phyloP scores from a whole-genome alignment of 768 basidiomycete species.

The Kwoniella europaea region DNA sequence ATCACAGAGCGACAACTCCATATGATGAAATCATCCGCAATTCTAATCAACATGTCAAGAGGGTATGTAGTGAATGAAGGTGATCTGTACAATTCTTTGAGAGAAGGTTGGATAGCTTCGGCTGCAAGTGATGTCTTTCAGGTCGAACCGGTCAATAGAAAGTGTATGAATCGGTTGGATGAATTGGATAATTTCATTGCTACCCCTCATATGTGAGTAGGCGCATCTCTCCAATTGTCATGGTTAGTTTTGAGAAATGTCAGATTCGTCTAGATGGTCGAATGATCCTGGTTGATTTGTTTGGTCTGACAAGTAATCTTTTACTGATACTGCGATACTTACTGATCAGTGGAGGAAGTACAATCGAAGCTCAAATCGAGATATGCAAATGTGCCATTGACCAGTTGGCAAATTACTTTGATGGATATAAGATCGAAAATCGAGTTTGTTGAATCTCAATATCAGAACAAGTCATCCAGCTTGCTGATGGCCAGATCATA shows the following conservation, averaged over 20 bases:
- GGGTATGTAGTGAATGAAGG: constrained; percentile 48
- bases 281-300: too few relatives aligned
- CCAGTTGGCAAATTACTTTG: constrained; percentile 32
- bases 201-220: constrained; percentile 38
- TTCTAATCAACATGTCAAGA: constrained; percentile 54
- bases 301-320: neutral
- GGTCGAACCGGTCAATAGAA: constrained; percentile 31
- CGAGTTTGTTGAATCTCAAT: constrained; percentile 28
- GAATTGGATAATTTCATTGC: constrained; percentile 38
- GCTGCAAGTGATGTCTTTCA: constrained; percentile 44
- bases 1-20: constrained; percentile 41
- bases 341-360: constrained; percentile 36
- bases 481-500: too few relatives aligned
- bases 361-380: constrained; percentile 38
- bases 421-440: constrained; percentile 33
- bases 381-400: constrained; percentile 42
- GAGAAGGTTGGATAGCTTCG: constrained; percentile 22
- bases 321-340: neutral
- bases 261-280: too few relatives aligned
- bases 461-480: too few relatives aligned
- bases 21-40: constrained; percentile 40
- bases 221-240: neutral
- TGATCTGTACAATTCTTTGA: constrained; percentile 30
- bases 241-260: too few relatives aligned
- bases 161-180: constrained; percentile 27